These are phyloP conservation scores for Oenanthe javanica DNA, from an alignment of 140 eudicot species.

Conservation along the genomic window DNA sequence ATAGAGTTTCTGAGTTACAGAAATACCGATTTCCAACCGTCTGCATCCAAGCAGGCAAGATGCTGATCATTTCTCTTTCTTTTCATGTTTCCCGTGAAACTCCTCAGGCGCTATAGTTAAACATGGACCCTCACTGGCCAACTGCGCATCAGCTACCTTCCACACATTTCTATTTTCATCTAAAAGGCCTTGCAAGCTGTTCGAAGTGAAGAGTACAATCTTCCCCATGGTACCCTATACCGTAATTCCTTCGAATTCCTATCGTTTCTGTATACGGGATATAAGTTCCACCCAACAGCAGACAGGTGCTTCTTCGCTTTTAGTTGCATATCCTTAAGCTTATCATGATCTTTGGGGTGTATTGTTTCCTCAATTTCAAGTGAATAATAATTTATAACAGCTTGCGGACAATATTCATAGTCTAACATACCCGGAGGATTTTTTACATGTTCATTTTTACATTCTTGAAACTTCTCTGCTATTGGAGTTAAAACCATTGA, in stretches of 20 bases:
- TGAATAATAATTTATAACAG: slow-evolving; percentile 35
- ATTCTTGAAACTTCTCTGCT: slow-evolving; percentile 13
- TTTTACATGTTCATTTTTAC: background rate
- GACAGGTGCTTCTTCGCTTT: slow-evolving; percentile 55
- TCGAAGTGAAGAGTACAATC: slow-evolving; percentile 22
- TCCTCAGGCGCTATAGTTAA: background rate
- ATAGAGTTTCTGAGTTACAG: background rate
- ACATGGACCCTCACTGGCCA: slow-evolving; percentile 1
- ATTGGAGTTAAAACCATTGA: background rate
- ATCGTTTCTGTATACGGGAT: background rate
- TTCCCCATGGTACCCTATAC: slow-evolving; percentile 49
- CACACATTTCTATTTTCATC: slow-evolving; percentile 5
- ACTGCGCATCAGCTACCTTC: background rate
- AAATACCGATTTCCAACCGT: slow-evolving; percentile 58
- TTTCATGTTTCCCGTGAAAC: slow-evolving; percentile 17
- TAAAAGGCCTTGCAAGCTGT: slow-evolving; percentile 39
- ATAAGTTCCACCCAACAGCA: slow-evolving; percentile 58
- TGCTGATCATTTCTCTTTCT: slow-evolving; percentile 22
- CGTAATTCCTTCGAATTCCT: slow-evolving; percentile 3
- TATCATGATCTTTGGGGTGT: slow-evolving; percentile 3
- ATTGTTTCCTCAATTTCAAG: background rate
- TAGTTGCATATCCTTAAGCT: background rate
- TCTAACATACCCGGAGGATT: slow-evolving; percentile 12
- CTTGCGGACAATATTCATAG: slow-evolving; percentile 43
- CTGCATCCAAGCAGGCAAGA: slow-evolving; percentile 44